Evolutionary conservation across 2,329 filamentous ascomycete species (phyloP).

Genomic region (Xenoacremonium recifei): DNA sequence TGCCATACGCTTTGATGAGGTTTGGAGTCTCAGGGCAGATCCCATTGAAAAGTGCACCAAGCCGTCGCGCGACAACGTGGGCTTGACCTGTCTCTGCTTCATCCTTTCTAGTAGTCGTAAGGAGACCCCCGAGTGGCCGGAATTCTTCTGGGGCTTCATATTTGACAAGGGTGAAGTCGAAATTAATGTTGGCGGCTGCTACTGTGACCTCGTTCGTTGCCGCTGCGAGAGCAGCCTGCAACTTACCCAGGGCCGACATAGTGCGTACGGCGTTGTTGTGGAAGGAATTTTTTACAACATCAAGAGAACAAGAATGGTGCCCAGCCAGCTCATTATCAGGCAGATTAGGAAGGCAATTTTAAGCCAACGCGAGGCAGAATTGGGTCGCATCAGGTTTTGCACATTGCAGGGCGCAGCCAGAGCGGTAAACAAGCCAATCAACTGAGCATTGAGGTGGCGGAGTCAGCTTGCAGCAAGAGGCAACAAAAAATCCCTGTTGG

Average conservation of each 20-base stretch:
- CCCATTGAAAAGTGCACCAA: slow-evolving; percentile 38
- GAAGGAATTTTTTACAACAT: neutral
- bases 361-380: neutral
- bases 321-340: neutral
- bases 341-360: neutral
- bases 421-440: neutral
- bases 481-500: no score
- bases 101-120: slow-evolving; percentile 29
- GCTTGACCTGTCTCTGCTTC: slow-evolving; percentile 36
- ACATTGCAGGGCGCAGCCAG: neutral
- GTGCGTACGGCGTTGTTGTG: neutral
- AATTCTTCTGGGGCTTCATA: slow-evolving; percentile 39
- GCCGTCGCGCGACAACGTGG: slow-evolving; percentile 36
- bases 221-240: neutral
- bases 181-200: slow-evolving; percentile 29
- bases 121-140: slow-evolving; percentile 22
- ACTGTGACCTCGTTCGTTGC: slow-evolving; percentile 4
- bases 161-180: slow-evolving; percentile 42
- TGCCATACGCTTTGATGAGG: slow-evolving; percentile 34
- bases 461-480: no score
- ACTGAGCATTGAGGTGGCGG: no score
- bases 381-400: neutral
- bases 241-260: neutral
- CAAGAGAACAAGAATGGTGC: neutral
- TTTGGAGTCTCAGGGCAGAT: slow-evolving; percentile 24